Evolutionary conservation across 2,329 filamentous ascomycete species (phyloP), one percentile per base, ranked within the genome.

Genomic region (Helminthosporium solani): DNA sequence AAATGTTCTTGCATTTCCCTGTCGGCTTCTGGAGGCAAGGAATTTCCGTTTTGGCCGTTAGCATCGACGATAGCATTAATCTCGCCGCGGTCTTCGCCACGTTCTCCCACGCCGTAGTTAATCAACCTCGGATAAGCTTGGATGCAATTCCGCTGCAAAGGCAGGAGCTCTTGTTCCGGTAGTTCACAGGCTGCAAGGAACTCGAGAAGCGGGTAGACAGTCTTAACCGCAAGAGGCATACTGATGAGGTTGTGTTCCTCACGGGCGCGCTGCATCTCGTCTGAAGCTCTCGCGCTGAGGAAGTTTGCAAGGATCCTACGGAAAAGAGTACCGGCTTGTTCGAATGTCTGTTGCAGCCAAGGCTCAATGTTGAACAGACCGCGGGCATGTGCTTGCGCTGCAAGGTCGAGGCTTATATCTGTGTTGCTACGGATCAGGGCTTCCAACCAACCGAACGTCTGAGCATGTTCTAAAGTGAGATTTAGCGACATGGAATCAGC

Each of bases 1-100:
- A 96, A 99, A 53, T 96, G 86, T 56, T 96, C 90, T 64, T 97
- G 91, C 94, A 99, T 99, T 67, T 90, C 88, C 54, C 81, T 83
- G 57, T 95, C 91, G 43, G 92, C 89, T 18, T 85, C 83, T 16
- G 81, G 78, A 0, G 91, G 86, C 1, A 99, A 79, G 1, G 82
- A 79, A 61, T 97, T 95, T n/a, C 88, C 85, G 16, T 86, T 82
- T 57, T 84, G 81, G 35, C 90, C 87, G 63, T 95, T 96, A 8
- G 80, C 78, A 61, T 97, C 89, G 54, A 99, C 91, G 33, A 97
- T 84, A 46, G 94, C 88, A 68, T 99, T 90, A 52, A 87, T 91
- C 12, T 35, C 33, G 28, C 28, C 14, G 14, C 28, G 28, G 28
- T 31, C 28, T 12, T 31, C 28, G 12, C 28, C 28, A 31, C 14